Base-by-base conservation (phyloP, 352 stramenopile genomes). In the Phytophthora palmivora region DNA sequence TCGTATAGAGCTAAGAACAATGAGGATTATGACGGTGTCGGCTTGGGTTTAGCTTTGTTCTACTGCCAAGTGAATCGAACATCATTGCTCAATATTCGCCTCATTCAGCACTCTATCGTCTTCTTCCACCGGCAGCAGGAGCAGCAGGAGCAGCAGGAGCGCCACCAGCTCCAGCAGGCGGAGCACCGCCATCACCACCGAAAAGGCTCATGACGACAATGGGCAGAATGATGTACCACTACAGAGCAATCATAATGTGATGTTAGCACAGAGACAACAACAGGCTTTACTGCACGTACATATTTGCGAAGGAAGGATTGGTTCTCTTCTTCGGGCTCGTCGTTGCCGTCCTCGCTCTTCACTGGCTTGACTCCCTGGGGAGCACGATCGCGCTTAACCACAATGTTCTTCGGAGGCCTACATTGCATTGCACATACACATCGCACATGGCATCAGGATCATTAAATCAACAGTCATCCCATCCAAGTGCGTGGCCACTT, bases 161-260 rank as follows among this genome's bases (percentile, higher is more conserved):
- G 19, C 49, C 71, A 15, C 48, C 71, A 57, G 48, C 47, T 21
- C 59, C 77, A 36, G 78, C 59, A 42, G 76, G 63, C n/a, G 79
- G 47, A 7, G 72, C 66, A 18, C 72, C 81, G 38, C 72, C 72
- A 45, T 89, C 76, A 14, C 73, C 70, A 30, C 86, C 79, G 30
- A 91, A 84, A 22, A 95, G 53, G 43, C 84, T 91, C 66, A 95
- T 84, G 42, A 92, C 57, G 44, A 93, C 66, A 28, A 95, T 74
- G 18, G 86, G 86, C 15, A 95, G 63, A 61, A 95, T 88, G 50
- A 95, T 75, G 70, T 95, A 95, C 86, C 86, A 95, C 86, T 94
- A 44, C n/a, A 68, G 37, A 38, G 15, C 43, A 61, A 22, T 18
- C 19, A 63, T 21, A 53, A 48, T 14, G 57, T 6, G 19, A 43